phyloP scores from a whole-genome alignment of 257 asterid genomes.

The Echium plantagineum region DNA sequence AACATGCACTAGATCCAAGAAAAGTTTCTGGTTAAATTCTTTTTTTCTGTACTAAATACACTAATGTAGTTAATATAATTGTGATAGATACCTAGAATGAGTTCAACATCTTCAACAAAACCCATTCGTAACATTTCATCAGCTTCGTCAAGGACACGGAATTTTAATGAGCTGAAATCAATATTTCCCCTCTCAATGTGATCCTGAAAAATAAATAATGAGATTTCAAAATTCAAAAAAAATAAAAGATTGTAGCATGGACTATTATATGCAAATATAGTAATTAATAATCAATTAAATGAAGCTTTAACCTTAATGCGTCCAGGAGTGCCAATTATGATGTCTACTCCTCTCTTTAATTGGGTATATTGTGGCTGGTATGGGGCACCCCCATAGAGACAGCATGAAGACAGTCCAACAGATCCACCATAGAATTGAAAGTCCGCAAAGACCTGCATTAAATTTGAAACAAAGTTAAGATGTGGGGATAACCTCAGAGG shows the following conservation, averaged over 20 bases:
- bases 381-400: slow-evolving; percentile 83
- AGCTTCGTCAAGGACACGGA: slow-evolving; percentile 96
- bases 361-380: slow-evolving; percentile 43
- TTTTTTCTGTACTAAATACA: neutral
- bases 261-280: too few species aligned
- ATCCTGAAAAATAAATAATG: slow-evolving; percentile 41
- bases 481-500: neutral
- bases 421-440: slow-evolving; percentile 70
- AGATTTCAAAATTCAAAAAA: neutral
- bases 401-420: slow-evolving; percentile 65
- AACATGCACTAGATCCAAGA: neutral
- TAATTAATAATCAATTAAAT: neutral
- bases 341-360: slow-evolving; percentile 78
- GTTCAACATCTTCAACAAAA: slow-evolving; percentile 96
- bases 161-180: slow-evolving; percentile 63
- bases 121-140: slow-evolving; percentile 99
- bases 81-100: slow-evolving; percentile 61
- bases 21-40: neutral
- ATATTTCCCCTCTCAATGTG: slow-evolving; percentile 70
- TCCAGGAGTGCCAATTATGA: slow-evolving; percentile 87
- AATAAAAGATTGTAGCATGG: neutral
- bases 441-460: slow-evolving; percentile 54
- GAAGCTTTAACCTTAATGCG: slow-evolving; percentile 59
- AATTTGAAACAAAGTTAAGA: neutral
- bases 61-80: neutral